Base-by-base conservation (phyloP, 768 basidiomycete genomes). In the Terana coerulea region DNA sequence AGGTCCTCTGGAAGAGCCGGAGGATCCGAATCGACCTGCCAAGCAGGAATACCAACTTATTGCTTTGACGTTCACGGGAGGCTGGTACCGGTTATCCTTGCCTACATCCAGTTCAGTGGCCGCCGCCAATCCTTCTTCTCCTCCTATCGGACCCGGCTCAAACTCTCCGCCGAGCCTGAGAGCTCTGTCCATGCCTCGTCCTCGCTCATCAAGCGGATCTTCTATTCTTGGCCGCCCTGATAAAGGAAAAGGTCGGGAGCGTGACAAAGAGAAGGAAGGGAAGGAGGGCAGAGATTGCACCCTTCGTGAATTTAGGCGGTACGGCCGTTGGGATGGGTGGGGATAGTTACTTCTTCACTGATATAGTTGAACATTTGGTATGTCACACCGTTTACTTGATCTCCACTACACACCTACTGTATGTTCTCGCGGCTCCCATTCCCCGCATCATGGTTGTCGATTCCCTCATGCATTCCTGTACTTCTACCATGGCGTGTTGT, bases 281-380 rank as follows among this genome's bases (percentile, higher is more conserved):
- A 82, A 80, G 64, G 78, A 84, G 53, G 77, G 79, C 52, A 74
- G 81, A 42, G 80, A 85, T 25, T 85, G 91, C 64, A 72, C 76
- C 11, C 63, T 94, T 44, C 75, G 82, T 58, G 91, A 94, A 64
- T 94, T 84, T 66, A 72, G 90, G 56, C 75, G 86, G 57, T 93
- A 84, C 62, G 92, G 91, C 21, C 75, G 88, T 49, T 92, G 91
- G 89, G 91, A 94, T 73, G 91, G 91, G 0, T 94, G 91, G 91
- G 62, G 63, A 15, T 66, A 49, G 55, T 56, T 15, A 30, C 40
- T 9, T 30, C 37, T n/a, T n/a, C n/a, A n/a, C n/a, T n/a, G n/a
- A n/a, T n/a, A n/a, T n/a, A n/a, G n/a, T n/a, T n/a, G n/a, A n/a
- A n/a, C n/a, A n/a, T 37, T 31, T 25, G 19, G 22, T 28, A 7